Evolutionary conservation across 768 basidiomycete species (phyloP), one percentile per base, ranked within the genome.

Genomic region (Crucibulum laeve): DNA sequence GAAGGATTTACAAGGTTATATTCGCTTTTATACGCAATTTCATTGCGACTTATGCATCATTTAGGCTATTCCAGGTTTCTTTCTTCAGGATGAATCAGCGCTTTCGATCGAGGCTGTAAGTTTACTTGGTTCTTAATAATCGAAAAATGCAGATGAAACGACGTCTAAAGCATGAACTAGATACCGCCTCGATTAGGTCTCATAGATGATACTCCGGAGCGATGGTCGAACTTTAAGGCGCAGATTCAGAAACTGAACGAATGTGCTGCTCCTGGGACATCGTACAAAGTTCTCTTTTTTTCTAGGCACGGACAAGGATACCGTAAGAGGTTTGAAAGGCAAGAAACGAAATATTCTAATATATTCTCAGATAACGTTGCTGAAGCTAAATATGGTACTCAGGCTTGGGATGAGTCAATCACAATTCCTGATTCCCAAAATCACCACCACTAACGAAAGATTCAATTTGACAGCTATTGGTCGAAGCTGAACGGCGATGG

Each of bases 301-400:
- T 76, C 75, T 2, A 68, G 87, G 50, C 87, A 91, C 48, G 87
- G 87, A 1, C 67, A 89, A 59, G 87, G 85, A 43, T 77, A 71
- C 52, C 86, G 86, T 87, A 58, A 51, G 83, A 65, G 3, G 52
- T 25, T 35, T 13, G 40, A 10, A 36, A 35, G 25, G 25, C 7
- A 45, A 22, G 40, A 19, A 13, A 23, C 25, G 19, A 43, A 34
- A 14, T 10, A 36, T 44, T 10, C 47, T 43, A 25, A 25, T 36
- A 10, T 17, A 24, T 30, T 22, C 13, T 11, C 33, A 87, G 84
- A 90, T 62, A 90, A 90, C 49, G 70, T 83, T 0, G 87, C 67
- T 0, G 73, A 74, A 48, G 63, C 65, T 3, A 74, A 79, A 55
- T 84, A 89, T 54, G 77, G 74, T 1, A 68, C 68, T 0, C 38